A percentile compares a stretch with the other conserved stretches of the same genome.
Evolutionary conservation across 306 rosid genomes (phyloP).

Genomic region (Pterocarpus santalinus): DNA sequence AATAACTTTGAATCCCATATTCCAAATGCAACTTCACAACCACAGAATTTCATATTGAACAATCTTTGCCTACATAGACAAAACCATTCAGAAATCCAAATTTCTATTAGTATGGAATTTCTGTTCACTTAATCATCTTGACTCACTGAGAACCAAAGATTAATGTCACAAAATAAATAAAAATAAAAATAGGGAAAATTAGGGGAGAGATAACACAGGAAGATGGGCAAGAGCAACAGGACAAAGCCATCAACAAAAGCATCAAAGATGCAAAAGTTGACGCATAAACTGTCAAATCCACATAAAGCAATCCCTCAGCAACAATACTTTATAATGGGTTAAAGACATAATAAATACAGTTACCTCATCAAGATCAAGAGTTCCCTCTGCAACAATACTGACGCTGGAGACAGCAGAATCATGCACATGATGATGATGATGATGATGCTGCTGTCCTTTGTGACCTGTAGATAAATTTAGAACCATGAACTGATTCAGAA

Average conservation of each 20-base stretch:
- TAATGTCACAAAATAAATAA: neutral
- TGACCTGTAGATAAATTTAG: conserved; percentile 57
- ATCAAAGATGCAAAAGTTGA: conserved; percentile 10
- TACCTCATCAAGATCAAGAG: conserved; percentile 92
- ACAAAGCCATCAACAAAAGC: conserved; percentile 1
- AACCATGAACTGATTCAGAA: conserved; percentile 37
- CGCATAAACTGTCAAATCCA: neutral
- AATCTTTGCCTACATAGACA: neutral
- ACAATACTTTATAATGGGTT: neutral
- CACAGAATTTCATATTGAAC: neutral
- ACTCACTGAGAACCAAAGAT: conserved; percentile 5
- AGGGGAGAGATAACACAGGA: neutral
- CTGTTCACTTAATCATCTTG: neutral
- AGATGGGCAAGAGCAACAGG: neutral
- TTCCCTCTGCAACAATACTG: conserved; percentile 84
- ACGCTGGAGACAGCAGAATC: conserved; percentile 87
- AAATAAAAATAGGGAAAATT: too few species aligned
- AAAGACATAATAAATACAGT: conserved; percentile 10
- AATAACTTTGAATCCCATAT: neutral
- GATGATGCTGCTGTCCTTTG: conserved; percentile 69
- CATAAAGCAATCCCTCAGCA: neutral
- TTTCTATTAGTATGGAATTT: neutral
- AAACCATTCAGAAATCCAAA: neutral
- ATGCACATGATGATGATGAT: conserved; percentile 74
- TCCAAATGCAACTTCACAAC: conserved; percentile 10